Evolutionary conservation across 768 basidiomycete genomes (phyloP), one percentile per base, ranked within the genome.

Genomic region (Rhizopogon rudus): DNA sequence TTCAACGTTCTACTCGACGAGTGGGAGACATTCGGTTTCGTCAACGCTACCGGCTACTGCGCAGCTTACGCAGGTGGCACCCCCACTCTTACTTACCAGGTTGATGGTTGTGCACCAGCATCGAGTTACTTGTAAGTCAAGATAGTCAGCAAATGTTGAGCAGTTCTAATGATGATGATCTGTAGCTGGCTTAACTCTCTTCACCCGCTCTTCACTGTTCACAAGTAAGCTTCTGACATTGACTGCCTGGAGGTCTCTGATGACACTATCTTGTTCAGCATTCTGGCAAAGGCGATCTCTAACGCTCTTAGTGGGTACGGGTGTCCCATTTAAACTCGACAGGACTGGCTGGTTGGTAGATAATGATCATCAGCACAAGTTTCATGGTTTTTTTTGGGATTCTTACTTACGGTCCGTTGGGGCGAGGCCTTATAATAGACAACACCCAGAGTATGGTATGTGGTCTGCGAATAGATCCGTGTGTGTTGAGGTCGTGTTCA

Each of bases 181-280:
- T 16, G 25, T 54, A 84, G 82, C 69, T 85, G 83, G 83, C 62
- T 85, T 46, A 84, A 85, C 63, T 65, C 73, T 3, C 68, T 86
- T 41, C 83, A 85, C 63, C 84, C 83, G 28, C 60, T 85, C n/a
- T 86, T 83, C 60, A 81, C 82, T 20, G 76, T 86, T 54, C 84
- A 85, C 61, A 73, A 81, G 84, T 84, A 61, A 60, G 79, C 68
- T 35, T 14, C 22, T 58, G 41, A 39, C 10, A 13, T 25, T 37
- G 9, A 42, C 44, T 16, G 22, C 3, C 2, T n/a, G 13, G 6
- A 16, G 16, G 28, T 25, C 25, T 7, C 44, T 51, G 14, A 50
- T 55, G 14, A 64, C 8, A 6, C 8, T 13, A 10, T 45, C 45
- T 52, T 22, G 35, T 41, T n/a, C 56, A 83, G 81, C 56, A 67